A percentile compares a stretch with the other conserved stretches of the same genome.
Conservation (phyloP, 306 rosid species). For the Coriaria nepalensis region DNA sequence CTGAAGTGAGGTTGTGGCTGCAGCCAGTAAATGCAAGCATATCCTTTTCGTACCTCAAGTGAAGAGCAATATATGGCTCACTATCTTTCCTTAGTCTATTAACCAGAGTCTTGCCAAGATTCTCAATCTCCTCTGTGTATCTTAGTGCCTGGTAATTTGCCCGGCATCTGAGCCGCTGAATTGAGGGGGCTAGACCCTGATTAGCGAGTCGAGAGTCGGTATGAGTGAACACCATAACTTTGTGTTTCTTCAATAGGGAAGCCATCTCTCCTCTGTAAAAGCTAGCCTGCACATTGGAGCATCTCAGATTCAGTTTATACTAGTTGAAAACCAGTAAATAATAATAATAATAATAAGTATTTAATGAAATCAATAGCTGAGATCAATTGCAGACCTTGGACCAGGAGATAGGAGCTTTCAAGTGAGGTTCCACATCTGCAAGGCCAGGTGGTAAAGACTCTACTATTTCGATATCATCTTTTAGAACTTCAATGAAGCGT, state of each 20-base stretch:
- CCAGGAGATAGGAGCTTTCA: conserved; percentile 95
- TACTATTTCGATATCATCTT: conserved; percentile 58
- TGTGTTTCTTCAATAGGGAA: conserved; percentile 47
- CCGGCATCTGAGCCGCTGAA: conserved; percentile 84
- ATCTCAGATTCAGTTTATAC: conserved; percentile 6
- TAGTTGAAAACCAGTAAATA: not conserved
- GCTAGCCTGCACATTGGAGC: conserved; percentile 52
- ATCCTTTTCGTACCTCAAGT: conserved; percentile 77
- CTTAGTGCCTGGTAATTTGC: conserved; percentile 81
- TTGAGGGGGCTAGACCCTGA: conserved; percentile 67
- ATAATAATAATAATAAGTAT: not conserved
- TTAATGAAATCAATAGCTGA: not conserved
- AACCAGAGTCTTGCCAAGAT: conserved; percentile 62
- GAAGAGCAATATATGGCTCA: conserved; percentile 78
- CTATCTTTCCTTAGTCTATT: conserved; percentile 54
- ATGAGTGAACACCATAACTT: conserved; percentile 66
- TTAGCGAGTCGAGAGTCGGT: conserved; percentile 93
- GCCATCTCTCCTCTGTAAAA: conserved; percentile 79
- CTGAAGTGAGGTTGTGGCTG: conserved; percentile 71
- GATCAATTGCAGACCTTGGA: conserved; percentile 49
- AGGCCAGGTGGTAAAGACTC: conserved; percentile 64
- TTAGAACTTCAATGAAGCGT: conserved; percentile 64
- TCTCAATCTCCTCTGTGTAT: conserved; percentile 66
- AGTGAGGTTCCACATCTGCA: conserved; percentile 36
- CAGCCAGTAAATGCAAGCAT: conserved; percentile 99